Conservation (phyloP, 164 flowering plant genomes). For the Piper betle region DNA sequence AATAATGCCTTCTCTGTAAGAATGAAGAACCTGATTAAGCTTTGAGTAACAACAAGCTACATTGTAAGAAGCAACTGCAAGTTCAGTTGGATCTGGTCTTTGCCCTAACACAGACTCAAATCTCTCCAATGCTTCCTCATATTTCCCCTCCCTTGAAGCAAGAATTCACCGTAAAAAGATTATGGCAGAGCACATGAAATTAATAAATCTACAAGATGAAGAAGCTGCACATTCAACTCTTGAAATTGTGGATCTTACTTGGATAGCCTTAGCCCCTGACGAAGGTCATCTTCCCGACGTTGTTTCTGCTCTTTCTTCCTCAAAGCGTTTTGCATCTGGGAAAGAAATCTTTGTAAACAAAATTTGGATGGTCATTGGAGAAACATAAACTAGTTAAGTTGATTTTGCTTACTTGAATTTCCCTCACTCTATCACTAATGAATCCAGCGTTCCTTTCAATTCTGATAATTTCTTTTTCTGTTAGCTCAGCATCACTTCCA, state of each 20-base stretch:
- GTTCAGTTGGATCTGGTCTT: conserved; percentile 59
- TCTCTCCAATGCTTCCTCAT: conserved; percentile 74
- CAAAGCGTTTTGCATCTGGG: conserved; percentile 68
- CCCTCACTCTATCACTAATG: conserved; percentile 68
- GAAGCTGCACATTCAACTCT: not conserved
- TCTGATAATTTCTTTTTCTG: conserved; percentile 88
- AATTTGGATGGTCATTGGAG: conserved; percentile 1
- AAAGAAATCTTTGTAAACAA: not conserved
- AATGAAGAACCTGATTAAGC: conserved; percentile 62
- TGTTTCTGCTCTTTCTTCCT: conserved; percentile 70
- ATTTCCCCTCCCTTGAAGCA: conserved; percentile 45
- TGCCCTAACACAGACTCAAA: conserved; percentile 97
- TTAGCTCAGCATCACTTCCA: conserved; percentile 43
- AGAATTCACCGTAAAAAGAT: not conserved
- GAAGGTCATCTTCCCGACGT: conserved; percentile 55
- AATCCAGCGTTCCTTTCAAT: conserved; percentile 92
- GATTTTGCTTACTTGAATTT: conserved; percentile 66
- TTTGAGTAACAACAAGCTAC: conserved; percentile 95
- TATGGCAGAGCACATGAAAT: not conserved
- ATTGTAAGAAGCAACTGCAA: conserved; percentile 84
- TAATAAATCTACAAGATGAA: no score
- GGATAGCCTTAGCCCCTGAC: conserved; percentile 75
- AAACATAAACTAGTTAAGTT: not conserved
- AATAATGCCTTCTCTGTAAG: no score
- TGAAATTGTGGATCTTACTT: conserved; percentile 26